Conservation (phyloP, 2,329 filamentous ascomycete species). For the Clonostachys byssicola region DNA sequence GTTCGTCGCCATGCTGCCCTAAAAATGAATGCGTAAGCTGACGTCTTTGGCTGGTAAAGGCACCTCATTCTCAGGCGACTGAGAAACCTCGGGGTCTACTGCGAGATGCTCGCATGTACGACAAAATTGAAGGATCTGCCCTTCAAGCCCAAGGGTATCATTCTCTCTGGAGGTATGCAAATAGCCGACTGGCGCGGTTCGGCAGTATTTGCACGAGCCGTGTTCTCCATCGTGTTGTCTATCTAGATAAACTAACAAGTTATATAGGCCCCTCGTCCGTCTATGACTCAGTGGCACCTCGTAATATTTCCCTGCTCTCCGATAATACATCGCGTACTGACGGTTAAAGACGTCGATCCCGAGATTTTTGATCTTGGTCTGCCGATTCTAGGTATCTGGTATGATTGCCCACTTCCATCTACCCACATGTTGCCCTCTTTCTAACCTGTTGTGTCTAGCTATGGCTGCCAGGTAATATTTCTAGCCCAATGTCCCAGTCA, state of each 20-base stretch:
- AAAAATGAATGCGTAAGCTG: not conserved
- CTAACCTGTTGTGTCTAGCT: slow-evolving; percentile 40
- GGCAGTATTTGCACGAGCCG: not conserved
- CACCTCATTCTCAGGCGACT: slow-evolving; percentile 74
- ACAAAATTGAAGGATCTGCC: slow-evolving; percentile 72
- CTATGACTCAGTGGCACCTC: slow-evolving; percentile 69
- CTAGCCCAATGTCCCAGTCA: too few relatives aligned
- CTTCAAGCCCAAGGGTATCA: slow-evolving; percentile 81
- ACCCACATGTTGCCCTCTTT: too few relatives aligned
- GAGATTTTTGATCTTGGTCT: slow-evolving; percentile 58
- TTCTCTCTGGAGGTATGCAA: slow-evolving; percentile 38
- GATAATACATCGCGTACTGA: slow-evolving; percentile 3
- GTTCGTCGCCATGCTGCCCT: not conserved
- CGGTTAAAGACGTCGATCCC: slow-evolving; percentile 61
- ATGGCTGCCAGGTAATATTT: slow-evolving; percentile 35
- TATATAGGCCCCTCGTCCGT: slow-evolving; percentile 58
- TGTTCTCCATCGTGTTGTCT: not conserved
- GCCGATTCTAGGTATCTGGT: slow-evolving; percentile 12
- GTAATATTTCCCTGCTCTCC: slow-evolving; percentile 17
- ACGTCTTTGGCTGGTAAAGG: slow-evolving; percentile 50
- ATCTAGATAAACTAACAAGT: not conserved
- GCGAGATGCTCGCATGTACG: slow-evolving; percentile 85
- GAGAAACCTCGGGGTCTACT: slow-evolving; percentile 76
- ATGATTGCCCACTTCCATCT: too few relatives aligned
- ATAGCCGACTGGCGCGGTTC: not conserved